A percentile compares a stretch with the other conserved stretches of the same genome.
phyloP scores from a whole-genome alignment of 352 stramenopile species.

The Pythium phragmiticola region DNA sequence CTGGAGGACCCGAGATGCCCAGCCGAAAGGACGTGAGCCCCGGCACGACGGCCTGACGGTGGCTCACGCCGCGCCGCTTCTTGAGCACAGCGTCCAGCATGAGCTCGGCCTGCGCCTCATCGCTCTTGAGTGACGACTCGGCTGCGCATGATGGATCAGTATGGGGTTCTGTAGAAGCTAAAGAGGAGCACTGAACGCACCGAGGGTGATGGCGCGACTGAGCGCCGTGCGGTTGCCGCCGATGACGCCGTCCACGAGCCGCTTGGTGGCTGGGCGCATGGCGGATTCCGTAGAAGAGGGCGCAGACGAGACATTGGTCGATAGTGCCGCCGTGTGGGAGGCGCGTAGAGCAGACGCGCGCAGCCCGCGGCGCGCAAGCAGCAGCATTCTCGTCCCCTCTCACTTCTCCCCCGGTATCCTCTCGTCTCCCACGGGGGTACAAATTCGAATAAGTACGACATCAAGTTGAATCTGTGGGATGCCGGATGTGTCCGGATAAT shows the following conservation, averaged over 20 bases:
- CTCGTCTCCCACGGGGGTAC: background rate
- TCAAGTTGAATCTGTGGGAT: slow-evolving; percentile 1
- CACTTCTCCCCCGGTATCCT: no score
- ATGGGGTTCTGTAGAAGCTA: background rate
- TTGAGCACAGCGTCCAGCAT: slow-evolving; percentile 84
- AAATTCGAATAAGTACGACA: background rate
- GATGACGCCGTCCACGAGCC: slow-evolving; percentile 57
- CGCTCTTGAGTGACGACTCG: slow-evolving; percentile 70
- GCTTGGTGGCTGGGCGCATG: slow-evolving; percentile 40
- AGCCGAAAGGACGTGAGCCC: slow-evolving; percentile 75
- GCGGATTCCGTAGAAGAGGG: background rate
- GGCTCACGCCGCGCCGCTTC: slow-evolving; percentile 43
- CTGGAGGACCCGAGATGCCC: slow-evolving; percentile 89
- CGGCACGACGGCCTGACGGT: slow-evolving; percentile 25
- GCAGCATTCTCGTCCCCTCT: background rate
- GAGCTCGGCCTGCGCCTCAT: slow-evolving; percentile 82
- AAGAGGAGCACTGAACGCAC: slow-evolving; percentile 25
- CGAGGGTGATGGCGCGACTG: slow-evolving; percentile 73
- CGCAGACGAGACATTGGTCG: background rate
- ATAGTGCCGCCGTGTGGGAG: background rate
- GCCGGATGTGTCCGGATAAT: slow-evolving; percentile 9
- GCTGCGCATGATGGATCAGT: slow-evolving; percentile 33
- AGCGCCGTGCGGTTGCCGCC: slow-evolving; percentile 57
- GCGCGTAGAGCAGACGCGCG: background rate
- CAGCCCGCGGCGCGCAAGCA: slow-evolving; percentile 2